Percentiles rank a stretch among this genome's conserved stretches.
Evolutionary conservation across 345 rosid species (phyloP).

Genomic region (Syzygium jambos): DNA sequence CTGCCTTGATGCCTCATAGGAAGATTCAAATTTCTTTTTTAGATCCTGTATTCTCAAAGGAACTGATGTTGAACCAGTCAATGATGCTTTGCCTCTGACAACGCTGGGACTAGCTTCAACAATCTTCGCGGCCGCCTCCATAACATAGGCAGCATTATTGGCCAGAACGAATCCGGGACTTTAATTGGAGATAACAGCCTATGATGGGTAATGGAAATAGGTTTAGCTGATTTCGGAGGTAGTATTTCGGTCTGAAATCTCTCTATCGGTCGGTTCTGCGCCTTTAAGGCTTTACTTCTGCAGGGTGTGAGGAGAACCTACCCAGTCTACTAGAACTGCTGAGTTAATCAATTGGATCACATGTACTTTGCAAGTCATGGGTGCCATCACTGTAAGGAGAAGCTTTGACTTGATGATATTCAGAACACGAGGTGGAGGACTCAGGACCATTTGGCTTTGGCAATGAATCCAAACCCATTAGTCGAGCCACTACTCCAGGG

Average conservation of each 20-base stretch:
- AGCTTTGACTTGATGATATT: slow-evolving; percentile 17
- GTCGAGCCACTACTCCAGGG: slow-evolving; percentile 89
- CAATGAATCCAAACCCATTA: slow-evolving; percentile 91
- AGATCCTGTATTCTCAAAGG: slow-evolving; percentile 67
- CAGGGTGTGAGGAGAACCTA: slow-evolving; percentile 17
- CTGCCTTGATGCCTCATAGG: slow-evolving; percentile 31
- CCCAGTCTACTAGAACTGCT: slow-evolving; percentile 23
- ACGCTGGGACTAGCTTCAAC: slow-evolving; percentile 57
- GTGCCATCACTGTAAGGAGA: slow-evolving; percentile 16
- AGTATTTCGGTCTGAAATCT: slow-evolving; percentile 75
- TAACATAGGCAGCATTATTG: slow-evolving; percentile 46
- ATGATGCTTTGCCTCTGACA: slow-evolving; percentile 29
- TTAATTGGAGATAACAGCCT: slow-evolving; percentile 74
- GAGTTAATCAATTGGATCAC: slow-evolving; percentile 27
- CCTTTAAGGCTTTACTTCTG: slow-evolving; percentile 30
- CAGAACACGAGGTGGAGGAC: slow-evolving; percentile 21
- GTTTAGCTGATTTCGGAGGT: slow-evolving; percentile 71
- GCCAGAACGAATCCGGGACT: slow-evolving; percentile 43
- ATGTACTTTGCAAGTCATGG: slow-evolving; percentile 24
- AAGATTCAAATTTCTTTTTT: slow-evolving; percentile 71
- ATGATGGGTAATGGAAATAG: slow-evolving; percentile 45
- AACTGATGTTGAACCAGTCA: slow-evolving; percentile 39
- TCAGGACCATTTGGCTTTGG: slow-evolving; percentile 42
- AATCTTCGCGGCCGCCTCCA: slow-evolving; percentile 80
- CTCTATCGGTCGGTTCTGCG: slow-evolving; percentile 43